A percentile compares a stretch with the other conserved stretches of the same genome.
Conservation (phyloP, 2,329 filamentous ascomycete species). For the Podosphaera leucotricha region DNA sequence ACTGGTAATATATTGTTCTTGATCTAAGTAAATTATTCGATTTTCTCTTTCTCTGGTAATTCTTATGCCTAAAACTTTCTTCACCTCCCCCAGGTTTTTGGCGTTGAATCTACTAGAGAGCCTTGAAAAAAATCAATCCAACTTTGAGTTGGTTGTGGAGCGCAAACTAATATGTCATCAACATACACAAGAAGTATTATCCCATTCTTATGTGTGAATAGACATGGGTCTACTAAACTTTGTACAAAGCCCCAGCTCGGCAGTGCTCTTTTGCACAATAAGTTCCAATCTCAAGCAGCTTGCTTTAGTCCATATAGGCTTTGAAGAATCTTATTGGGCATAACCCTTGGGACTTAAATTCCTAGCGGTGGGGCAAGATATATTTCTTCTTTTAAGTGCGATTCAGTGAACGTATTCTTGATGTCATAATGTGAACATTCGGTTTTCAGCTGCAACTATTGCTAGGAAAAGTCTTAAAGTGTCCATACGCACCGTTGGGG, state of each 20-base stretch:
- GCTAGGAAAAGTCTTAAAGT: background rate
- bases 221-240: background rate
- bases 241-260: background rate
- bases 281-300: background rate
- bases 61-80: background rate
- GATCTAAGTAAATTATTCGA: background rate
- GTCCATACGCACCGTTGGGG: background rate
- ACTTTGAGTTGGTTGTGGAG: no score
- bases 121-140: no score
- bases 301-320: background rate
- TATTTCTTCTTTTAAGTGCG: constrained; percentile 1
- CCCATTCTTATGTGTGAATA: background rate
- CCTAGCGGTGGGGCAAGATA: background rate
- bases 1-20: background rate
- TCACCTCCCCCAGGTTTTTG: no score
- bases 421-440: background rate
- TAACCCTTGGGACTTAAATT: background rate
- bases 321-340: background rate
- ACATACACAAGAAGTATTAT: background rate
- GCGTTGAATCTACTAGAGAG: no score
- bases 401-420: constrained; percentile 1
- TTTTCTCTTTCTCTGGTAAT: background rate
- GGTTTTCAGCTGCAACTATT: background rate
- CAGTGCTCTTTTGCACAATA: background rate
- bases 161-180: background rate